These are phyloP conservation scores for Acacia melanoxylon DNA, from an alignment of 306 rosid species.

Conservation along the genomic window DNA sequence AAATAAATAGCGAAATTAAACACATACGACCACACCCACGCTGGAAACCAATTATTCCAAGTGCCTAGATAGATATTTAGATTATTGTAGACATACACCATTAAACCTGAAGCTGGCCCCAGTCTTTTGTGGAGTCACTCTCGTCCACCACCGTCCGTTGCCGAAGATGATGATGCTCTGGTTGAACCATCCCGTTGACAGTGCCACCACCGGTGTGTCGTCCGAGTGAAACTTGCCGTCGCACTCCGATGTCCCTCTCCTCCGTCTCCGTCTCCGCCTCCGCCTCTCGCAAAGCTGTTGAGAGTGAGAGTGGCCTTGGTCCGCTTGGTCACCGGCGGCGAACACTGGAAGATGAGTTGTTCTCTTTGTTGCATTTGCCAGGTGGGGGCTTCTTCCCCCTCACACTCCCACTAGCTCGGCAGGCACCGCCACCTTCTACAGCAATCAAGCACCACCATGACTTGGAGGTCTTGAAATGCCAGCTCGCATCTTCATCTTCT, in stretches of 20 bases:
- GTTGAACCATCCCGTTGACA: constrained; percentile 55
- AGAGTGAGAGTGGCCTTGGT: constrained; percentile 50
- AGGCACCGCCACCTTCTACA: background rate
- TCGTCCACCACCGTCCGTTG: constrained; percentile 67
- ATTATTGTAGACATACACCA: constrained; percentile 12
- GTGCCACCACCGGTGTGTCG: constrained; percentile 37
- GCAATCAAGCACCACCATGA: background rate
- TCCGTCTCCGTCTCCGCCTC: constrained; percentile 31
- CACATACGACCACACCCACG: too few relatives aligned
- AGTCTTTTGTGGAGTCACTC: constrained; percentile 47
- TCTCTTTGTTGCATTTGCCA: constrained; percentile 20
- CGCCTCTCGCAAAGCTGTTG: constrained; percentile 42
- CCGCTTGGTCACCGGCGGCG: constrained; percentile 18
- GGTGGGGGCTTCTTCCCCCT: constrained; percentile 29
- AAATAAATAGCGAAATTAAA: too few relatives aligned
- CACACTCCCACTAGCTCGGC: constrained; percentile 26
- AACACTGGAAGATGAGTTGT: constrained; percentile 33
- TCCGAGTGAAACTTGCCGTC: constrained; percentile 43
- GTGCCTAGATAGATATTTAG: too few relatives aligned
- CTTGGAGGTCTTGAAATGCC: background rate
- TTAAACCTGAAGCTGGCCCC: constrained; percentile 21
- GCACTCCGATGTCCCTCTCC: constrained; percentile 30
- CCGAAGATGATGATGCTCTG: constrained; percentile 39
- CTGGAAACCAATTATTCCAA: too few relatives aligned
- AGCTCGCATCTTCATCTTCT: constrained; percentile 13